These are phyloP conservation scores for Fraxinus pennsylvanica DNA, from an alignment of 257 asterid species.

Conservation along the genomic window DNA sequence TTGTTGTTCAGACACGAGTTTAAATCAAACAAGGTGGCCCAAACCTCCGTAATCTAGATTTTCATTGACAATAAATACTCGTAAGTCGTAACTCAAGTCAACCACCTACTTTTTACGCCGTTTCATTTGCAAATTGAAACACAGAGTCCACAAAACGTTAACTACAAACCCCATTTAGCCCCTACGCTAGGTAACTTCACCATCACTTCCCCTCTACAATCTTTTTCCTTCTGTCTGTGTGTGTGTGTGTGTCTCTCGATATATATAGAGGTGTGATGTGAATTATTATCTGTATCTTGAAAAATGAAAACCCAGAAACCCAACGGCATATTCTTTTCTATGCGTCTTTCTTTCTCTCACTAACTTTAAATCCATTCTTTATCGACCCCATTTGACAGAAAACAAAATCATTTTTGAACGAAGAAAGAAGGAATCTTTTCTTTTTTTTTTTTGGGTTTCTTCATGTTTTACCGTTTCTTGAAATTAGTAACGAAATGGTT, in stretches of 20 bases:
- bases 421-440: conserved; percentile 10
- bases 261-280: conserved; percentile 24
- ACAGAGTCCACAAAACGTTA: conserved; percentile 29
- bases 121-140: conserved; percentile 7
- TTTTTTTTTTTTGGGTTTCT: neutral
- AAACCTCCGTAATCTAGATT: neutral
- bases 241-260: neutral
- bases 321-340: conserved; percentile 44
- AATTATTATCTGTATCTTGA: conserved; percentile 31
- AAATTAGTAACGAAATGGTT: conserved; percentile 50
- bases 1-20: too few relatives aligned
- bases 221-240: neutral
- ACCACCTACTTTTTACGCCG: conserved; percentile 40
- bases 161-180: neutral
- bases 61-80: conserved; percentile 14
- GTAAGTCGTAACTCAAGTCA: conserved; percentile 31
- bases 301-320: conserved; percentile 26
- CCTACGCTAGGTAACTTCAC: neutral
- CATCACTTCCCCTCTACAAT: neutral
- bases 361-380: neutral
- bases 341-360: neutral
- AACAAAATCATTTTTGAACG: conserved; percentile 9
- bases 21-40: neutral
- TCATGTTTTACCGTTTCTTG: conserved; percentile 16
- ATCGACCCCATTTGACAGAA: conserved; percentile 30